Percentiles rank a stretch among this genome's conserved stretches.
Conservation (phyloP, 805 yeast genomes). For the Maudiozyma turicensis region DNA sequence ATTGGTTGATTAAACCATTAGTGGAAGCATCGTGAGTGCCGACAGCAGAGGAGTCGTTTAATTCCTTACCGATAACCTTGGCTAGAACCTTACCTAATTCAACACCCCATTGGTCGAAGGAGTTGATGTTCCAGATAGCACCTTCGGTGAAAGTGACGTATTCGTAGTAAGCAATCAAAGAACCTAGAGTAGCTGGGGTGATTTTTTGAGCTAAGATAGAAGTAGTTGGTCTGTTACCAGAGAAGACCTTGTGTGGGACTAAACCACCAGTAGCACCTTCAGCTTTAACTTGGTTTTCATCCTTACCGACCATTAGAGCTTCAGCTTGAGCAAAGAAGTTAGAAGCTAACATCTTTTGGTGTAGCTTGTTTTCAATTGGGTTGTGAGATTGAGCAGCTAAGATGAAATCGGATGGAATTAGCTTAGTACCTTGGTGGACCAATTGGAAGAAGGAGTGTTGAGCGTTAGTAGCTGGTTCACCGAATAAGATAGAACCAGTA, state of each 20-base stretch:
- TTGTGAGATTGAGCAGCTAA: conserved; percentile 96
- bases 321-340: conserved; percentile 98
- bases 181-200: conserved; percentile 93
- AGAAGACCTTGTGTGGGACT: conserved; percentile 91
- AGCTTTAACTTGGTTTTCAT: conserved; percentile 67
- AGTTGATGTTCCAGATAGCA: conserved; percentile 98
- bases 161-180: conserved; percentile 96
- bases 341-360: conserved; percentile 97
- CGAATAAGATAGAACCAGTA: conserved; percentile 91
- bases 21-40: conserved; percentile 82
- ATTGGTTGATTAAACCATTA: conserved; percentile 86
- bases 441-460: conserved; percentile 99
- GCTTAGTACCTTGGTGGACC: conserved; percentile 97
- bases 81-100: conserved; percentile 98
- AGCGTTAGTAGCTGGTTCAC: conserved; percentile 98
- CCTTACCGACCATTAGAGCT: conserved; percentile 94
- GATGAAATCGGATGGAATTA: conserved; percentile 94
- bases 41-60: conserved; percentile 50
- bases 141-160: conserved; percentile 97
- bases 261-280: conserved; percentile 85
- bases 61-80: conserved; percentile 86
- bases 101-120: conserved; percentile 99
- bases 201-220: conserved; percentile 91
- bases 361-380: conserved; percentile 89
- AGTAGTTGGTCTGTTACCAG: conserved; percentile 98